Evolutionary conservation across 108 stramenopile genomes (phyloP).

Genomic region (Heterococcus sp.): DNA sequence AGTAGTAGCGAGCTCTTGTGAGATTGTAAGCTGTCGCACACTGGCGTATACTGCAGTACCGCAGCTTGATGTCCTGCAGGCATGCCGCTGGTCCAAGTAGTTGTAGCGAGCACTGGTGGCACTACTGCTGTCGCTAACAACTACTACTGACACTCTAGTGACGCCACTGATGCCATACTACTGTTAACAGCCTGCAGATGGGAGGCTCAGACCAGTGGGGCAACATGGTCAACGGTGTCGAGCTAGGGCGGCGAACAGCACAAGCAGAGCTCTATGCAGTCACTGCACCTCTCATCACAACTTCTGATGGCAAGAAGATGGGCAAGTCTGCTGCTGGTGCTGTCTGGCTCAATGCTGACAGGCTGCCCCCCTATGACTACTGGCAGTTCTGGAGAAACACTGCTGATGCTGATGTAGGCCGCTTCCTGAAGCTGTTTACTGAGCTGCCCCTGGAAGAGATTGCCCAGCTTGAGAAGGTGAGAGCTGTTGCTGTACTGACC

Average conservation of each 20-base stretch:
- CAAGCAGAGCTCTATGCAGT: conserved; percentile 79
- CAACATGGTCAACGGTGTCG: conserved; percentile 90
- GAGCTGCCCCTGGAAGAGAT: conserved; percentile 79
- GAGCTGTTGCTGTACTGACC: no score
- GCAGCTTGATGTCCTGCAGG: no score
- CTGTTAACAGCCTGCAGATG: conserved; percentile 74
- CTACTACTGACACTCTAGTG: no score
- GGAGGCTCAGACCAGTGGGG: conserved; percentile 99
- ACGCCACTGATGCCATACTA: no score
- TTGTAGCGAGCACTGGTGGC: no score
- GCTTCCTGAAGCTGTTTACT: conserved; percentile 91
- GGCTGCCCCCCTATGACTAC: conserved; percentile 87
- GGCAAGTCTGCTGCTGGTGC: conserved; percentile 96
- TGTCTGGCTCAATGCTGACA: conserved; percentile 88
- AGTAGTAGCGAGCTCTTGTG: no score
- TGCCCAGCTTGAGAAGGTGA: conserved; percentile 25
- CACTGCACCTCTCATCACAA: conserved; percentile 95
- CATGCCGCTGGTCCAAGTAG: no score
- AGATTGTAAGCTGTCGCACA: no score
- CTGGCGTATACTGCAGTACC: no score
- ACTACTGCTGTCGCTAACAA: no score
- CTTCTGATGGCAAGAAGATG: conserved; percentile 95
- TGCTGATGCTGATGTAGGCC: conserved; percentile 82
- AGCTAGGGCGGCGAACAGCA: conserved; percentile 80
- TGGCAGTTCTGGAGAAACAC: conserved; percentile 99